A percentile compares a stretch with the other conserved stretches of the same genome.
Evolutionary conservation across 2,329 filamentous ascomycete species (phyloP).

Genomic region (Spiromastix sp.): DNA sequence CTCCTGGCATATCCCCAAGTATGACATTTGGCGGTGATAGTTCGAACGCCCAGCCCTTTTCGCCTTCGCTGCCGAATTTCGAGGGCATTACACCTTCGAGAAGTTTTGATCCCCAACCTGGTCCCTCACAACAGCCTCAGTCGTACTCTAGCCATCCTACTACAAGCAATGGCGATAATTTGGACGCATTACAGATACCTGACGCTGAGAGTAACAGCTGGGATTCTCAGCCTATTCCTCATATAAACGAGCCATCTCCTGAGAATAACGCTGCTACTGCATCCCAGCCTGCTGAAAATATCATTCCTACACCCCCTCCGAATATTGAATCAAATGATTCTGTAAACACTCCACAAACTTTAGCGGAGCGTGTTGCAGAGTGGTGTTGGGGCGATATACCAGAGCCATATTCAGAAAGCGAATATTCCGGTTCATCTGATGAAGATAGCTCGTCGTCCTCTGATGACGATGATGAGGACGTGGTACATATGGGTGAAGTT

Average conservation of each 20-base stretch:
- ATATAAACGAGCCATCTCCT: neutral
- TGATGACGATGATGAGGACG: slow-evolving; percentile 43
- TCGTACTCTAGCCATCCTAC: too few species aligned
- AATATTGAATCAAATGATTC: too few species aligned
- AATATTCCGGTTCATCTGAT: slow-evolving; percentile 26
- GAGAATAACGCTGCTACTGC: too few species aligned
- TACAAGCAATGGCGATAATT: too few species aligned
- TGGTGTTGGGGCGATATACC: slow-evolving; percentile 38
- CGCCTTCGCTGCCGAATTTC: slow-evolving; percentile 1
- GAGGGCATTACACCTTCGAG: neutral
- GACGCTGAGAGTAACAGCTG: too few species aligned
- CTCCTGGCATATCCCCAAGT: too few species aligned
- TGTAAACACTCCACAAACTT: slow-evolving; percentile 11
- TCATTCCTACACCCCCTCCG: neutral
- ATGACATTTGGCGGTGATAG: too few species aligned
- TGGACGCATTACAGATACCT: too few species aligned
- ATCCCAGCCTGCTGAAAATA: too few species aligned
- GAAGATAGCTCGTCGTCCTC: slow-evolving; percentile 1
- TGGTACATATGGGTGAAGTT: too few species aligned
- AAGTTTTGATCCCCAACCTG: neutral
- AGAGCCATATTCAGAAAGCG: neutral
- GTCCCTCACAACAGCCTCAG: too few species aligned
- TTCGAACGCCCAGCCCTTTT: neutral
- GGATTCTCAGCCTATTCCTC: neutral
- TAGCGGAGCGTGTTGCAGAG: slow-evolving; percentile 22